Evolutionary conservation across 139 green algal genomes (phyloP), one percentile per base, ranked within the genome.

Genomic region (Ettlia oleoabundans): DNA sequence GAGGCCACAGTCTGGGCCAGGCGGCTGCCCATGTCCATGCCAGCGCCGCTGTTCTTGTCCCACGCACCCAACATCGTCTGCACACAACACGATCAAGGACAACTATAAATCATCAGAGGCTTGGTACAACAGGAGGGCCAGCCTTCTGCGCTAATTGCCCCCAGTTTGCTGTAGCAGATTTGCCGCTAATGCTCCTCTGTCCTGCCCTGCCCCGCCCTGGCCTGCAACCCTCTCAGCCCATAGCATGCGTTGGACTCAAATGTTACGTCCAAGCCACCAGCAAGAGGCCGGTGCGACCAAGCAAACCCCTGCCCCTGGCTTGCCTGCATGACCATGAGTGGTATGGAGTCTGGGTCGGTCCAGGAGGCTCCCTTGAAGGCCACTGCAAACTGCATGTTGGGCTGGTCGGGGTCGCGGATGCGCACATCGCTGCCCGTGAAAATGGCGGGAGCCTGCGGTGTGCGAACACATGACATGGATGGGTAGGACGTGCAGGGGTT

Each of bases 391-490:
- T 95, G 88, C 79, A 93, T 87, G 52, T 90, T 84, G 22, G 92
- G 78, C 83, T 94, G 86, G 86, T 99, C 95, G 10, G 96, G 94
- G 78, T 99, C 94, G 38, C 93, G 91, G 86, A 99, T 95, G 43
- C 94, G 88, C 43, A 99, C 97, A 58, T 98, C 95, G 37, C 91
- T 97, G 65, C 97, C 97, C 19, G 97, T 99, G 93, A 98, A 99
- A 65, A 91, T 58, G 30, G 92, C 85, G 15, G 97, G 97, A 61
- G 98, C 90, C 87, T 95, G 90, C 55, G 76, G 64, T 35, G 41
- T 8, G 0, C 1, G 8, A n/a, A n/a, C 28, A 33, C 37, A 42
- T 30, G n/a, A 13, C 24, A 33, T 0, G 13, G 42, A n/a, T 9
- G 24, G 1, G 4, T 7, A 66, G 15, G 7, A 37, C 4, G 28